Evolutionary conservation across 768 basidiomycete species (phyloP), one percentile per base, ranked within the genome.

Genomic region (Hortiboletus campestris): DNA sequence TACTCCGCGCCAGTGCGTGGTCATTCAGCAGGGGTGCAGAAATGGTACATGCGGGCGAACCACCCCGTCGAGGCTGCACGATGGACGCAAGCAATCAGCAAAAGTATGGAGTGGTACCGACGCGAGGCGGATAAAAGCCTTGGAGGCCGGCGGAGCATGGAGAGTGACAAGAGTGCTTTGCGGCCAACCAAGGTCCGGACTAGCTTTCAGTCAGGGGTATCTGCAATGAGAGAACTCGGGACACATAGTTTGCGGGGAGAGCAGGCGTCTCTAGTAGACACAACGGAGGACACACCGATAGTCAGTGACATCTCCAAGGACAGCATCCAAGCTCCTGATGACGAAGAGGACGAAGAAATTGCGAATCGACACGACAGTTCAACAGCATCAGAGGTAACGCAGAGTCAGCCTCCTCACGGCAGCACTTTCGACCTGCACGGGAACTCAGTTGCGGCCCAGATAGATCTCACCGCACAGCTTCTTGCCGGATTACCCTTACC

Each of bases 31-130:
- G 73, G 74, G 6, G 72, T 75, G 0, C 85, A 89, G 63, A 90
- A 85, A 69, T 91, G 91, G 91, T 88, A 87, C 67, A 78, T 94
- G 71, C 88, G 86, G 53, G 88, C 89, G 0, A 89, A 85, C 58
- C 93, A 97, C 63, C 91, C 89, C 0, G 91, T 90, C 6, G 95
- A 98, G 70, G 91, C 91, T 6, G 79, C 87, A 5, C 80, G 94
- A 12, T 98, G 95, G 95, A 83, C 84, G 2, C 84, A 88, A 54
- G 88, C 87, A 0, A 80, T 98, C 45, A 72, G 74, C 17, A 82
- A 81, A 66, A 86, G 84, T 58, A 86, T 94, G 55, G 89, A 93
- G 32, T 87, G 84, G 78, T 80, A 78, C 46, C 79, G 78, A 53
- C 75, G 75, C n/a, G 76, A 80, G 35, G 53, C 58, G 1, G 72